Evolutionary conservation across 768 basidiomycete species (phyloP).

Genomic region (Suillus occidentalis): DNA sequence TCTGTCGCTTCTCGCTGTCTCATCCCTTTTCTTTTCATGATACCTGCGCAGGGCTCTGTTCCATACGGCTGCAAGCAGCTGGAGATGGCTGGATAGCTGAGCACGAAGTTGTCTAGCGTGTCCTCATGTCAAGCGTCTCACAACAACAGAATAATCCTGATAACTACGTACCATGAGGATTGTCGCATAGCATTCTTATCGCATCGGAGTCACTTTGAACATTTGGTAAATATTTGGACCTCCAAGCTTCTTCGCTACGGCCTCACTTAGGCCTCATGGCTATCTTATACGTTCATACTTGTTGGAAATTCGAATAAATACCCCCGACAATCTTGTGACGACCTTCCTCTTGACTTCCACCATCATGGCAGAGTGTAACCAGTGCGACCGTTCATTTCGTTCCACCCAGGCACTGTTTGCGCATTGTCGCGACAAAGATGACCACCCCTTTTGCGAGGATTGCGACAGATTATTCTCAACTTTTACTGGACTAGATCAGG

Average conservation of each 20-base stretch:
- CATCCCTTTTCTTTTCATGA: neutral
- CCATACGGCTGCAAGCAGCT: neutral
- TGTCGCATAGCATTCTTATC: neutral
- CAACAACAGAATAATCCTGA: neutral
- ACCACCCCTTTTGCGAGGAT: slow-evolving; percentile 19
- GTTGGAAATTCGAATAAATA: neutral
- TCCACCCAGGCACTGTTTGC: slow-evolving; percentile 17
- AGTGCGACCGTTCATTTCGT: neutral
- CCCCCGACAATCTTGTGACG: neutral
- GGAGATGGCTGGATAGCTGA: neutral
- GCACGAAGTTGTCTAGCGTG: neutral
- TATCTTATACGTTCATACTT: neutral
- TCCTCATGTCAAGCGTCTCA: neutral
- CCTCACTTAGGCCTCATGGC: neutral
- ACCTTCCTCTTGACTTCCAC: slow-evolving; percentile 1
- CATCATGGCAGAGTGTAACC: slow-evolving; percentile 2
- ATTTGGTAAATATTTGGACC: neutral
- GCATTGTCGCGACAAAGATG: slow-evolving; percentile 20
- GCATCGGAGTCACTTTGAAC: neutral
- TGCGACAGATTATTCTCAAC: slow-evolving; percentile 22
- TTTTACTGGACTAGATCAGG: slow-evolving; percentile 15
- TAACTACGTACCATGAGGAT: neutral
- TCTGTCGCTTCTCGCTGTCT: neutral
- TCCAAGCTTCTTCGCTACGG: neutral
- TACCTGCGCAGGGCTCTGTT: neutral